Conservation (phyloP, 192 early-diverging fungal species). For the Linnemannia hyalina region DNA sequence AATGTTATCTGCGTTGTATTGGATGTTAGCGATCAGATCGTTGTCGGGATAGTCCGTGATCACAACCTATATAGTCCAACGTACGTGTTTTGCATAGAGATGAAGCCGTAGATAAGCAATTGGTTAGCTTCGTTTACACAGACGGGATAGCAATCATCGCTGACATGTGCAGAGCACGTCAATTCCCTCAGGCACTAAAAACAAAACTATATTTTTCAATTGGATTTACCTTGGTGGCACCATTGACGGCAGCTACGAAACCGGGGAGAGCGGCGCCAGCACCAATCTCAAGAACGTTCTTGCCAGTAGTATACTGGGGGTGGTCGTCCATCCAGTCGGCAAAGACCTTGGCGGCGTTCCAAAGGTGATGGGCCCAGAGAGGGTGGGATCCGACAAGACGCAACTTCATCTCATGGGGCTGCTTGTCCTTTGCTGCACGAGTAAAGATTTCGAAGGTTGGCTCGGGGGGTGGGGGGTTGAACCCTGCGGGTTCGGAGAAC, state of each 20-base stretch:
- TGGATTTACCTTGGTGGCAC: slow-evolving; percentile 69
- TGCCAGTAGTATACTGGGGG: slow-evolving; percentile 68
- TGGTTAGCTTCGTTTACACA: too few species aligned
- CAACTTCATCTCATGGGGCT: slow-evolving; percentile 58
- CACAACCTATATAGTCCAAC: slow-evolving; percentile 57
- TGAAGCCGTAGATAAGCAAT: background rate
- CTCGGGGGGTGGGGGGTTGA: slow-evolving; percentile 62
- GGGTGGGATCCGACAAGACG: slow-evolving; percentile 81
- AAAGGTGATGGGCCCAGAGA: slow-evolving; percentile 90
- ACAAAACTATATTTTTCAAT: too few species aligned
- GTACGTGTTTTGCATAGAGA: background rate
- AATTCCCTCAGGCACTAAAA: background rate
- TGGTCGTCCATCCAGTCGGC: slow-evolving; percentile 82
- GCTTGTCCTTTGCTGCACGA: slow-evolving; percentile 56
- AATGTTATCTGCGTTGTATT: slow-evolving; percentile 73
- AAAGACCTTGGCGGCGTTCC: slow-evolving; percentile 92
- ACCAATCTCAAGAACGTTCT: slow-evolving; percentile 85
- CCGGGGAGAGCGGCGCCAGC: slow-evolving; percentile 88
- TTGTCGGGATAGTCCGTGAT: slow-evolving; percentile 86
- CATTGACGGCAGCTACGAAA: slow-evolving; percentile 76
- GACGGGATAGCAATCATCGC: background rate
- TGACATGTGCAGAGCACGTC: background rate
- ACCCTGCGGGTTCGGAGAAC: slow-evolving; percentile 44
- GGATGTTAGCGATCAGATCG: slow-evolving; percentile 82
- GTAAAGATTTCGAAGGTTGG: slow-evolving; percentile 69